These are phyloP conservation scores for Tricholoma furcatifolium DNA, from an alignment of 768 basidiomycete genomes.

Conservation along the genomic window DNA sequence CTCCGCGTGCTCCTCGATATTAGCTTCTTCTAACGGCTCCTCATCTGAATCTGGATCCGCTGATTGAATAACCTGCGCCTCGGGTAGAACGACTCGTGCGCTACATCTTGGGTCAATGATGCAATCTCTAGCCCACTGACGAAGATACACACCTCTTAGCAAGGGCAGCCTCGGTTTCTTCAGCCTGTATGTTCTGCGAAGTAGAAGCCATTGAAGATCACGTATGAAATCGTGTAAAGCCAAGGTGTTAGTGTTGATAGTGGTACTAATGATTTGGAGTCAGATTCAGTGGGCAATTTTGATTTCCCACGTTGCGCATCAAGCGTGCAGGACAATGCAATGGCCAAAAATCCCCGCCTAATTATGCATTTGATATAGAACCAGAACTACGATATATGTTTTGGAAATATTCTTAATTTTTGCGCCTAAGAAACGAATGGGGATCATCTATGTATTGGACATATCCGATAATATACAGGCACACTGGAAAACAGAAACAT, in stretches of 20 bases:
- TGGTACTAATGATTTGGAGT: no score
- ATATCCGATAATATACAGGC: no score
- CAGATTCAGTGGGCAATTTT: no score
- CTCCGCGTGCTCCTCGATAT: constrained; percentile 45
- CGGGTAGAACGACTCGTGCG: constrained; percentile 51
- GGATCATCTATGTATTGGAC: no score
- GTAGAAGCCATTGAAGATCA: constrained; percentile 1
- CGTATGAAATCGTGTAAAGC: neutral
- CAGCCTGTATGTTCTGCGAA: neutral
- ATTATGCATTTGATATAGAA: no score
- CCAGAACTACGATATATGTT: no score
- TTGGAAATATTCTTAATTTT: no score
- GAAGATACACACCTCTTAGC: constrained; percentile 10
- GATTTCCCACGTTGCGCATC: neutral
- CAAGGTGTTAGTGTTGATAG: neutral
- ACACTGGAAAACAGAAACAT: neutral
- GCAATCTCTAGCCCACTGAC: neutral
- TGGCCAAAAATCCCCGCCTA: no score
- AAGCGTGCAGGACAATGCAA: no score
- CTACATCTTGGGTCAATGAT: constrained; percentile 9
- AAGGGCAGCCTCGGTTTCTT: neutral
- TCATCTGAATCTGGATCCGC: constrained; percentile 43
- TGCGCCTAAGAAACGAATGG: no score
- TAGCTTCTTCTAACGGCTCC: constrained; percentile 39
- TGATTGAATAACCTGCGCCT: constrained; percentile 26